Conservation (phyloP, 805 yeast species). For the Spathaspora girioi region DNA sequence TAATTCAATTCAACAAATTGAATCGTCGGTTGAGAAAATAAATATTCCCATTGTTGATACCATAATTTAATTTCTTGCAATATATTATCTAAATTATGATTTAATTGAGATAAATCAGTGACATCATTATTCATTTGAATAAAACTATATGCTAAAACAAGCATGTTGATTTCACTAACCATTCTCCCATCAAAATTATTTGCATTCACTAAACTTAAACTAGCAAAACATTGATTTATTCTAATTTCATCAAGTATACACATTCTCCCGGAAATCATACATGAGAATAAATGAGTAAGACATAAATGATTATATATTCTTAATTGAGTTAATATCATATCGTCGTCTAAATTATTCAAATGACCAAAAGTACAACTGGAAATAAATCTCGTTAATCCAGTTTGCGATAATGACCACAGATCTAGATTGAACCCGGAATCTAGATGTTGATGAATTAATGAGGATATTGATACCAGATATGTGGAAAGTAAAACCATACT, state of each 20-base stretch:
- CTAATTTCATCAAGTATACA: constrained; percentile 59
- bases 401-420: constrained; percentile 65
- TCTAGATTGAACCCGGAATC: constrained; percentile 47
- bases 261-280: constrained; percentile 63
- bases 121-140: constrained; percentile 33
- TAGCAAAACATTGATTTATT: constrained; percentile 54
- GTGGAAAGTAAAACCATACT: constrained; percentile 63
- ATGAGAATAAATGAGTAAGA: constrained; percentile 62
- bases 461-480: constrained; percentile 59
- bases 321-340: constrained; percentile 51
- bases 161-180: constrained; percentile 69
- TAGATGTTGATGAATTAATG: constrained; percentile 19
- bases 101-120: constrained; percentile 12
- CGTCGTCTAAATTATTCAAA: constrained; percentile 31
- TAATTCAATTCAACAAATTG: constrained; percentile 74
- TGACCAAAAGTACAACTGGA: constrained; percentile 48
- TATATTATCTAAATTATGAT: constrained; percentile 29
- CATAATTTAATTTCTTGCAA: constrained; percentile 52
- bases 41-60: constrained; percentile 66
- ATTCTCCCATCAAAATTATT: constrained; percentile 82
- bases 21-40: constrained; percentile 65
- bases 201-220: constrained; percentile 54
- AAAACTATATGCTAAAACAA: constrained; percentile 55
- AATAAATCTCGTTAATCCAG: constrained; percentile 61
- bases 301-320: constrained; percentile 72